Conservation (phyloP, 2,329 filamentous ascomycete species). For the Xylaria sp. region DNA sequence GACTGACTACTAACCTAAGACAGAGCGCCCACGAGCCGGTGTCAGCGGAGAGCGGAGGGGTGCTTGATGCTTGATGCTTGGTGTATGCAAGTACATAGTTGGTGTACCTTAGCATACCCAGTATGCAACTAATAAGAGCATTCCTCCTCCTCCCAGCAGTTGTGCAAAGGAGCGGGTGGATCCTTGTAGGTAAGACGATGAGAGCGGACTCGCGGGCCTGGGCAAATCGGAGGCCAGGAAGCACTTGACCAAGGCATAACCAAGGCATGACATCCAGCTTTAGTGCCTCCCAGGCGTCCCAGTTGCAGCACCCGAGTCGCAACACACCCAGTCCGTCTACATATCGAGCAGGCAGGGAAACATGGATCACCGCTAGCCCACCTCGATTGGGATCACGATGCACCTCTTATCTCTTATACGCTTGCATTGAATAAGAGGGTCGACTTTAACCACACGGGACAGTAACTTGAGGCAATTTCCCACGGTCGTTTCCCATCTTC, state of each 20-base stretch:
- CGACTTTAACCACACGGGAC: constrained; percentile 12
- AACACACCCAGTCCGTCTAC: constrained; percentile 30
- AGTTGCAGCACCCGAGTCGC: constrained; percentile 30
- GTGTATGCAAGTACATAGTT: not conserved
- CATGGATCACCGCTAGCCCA: constrained; percentile 19
- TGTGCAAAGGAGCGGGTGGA: constrained; percentile 40
- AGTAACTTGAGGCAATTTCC: constrained; percentile 4
- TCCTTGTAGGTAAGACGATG: constrained; percentile 44
- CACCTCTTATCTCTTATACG: constrained; percentile 32
- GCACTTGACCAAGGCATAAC: constrained; percentile 30
- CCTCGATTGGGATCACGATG: constrained; percentile 24
- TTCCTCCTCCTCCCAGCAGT: constrained; percentile 28
- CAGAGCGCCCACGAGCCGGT: constrained; percentile 37
- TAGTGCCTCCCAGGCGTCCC: constrained; percentile 29
- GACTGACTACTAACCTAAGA: constrained; percentile 33
- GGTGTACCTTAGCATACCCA: too few species aligned
- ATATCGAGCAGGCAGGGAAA: constrained; percentile 7
- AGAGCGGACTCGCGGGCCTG: constrained; percentile 29
- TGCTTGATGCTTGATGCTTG: constrained; percentile 8
- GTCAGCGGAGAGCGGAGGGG: constrained; percentile 39
- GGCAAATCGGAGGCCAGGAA: constrained; percentile 39
- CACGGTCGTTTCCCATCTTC: constrained; percentile 14
- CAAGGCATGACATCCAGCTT: constrained; percentile 37
- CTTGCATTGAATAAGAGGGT: constrained; percentile 29
- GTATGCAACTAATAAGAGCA: constrained; percentile 39